These are phyloP conservation scores for Juglanconis juglandina DNA, from an alignment of 2,329 filamentous ascomycete species.

Conservation along the genomic window DNA sequence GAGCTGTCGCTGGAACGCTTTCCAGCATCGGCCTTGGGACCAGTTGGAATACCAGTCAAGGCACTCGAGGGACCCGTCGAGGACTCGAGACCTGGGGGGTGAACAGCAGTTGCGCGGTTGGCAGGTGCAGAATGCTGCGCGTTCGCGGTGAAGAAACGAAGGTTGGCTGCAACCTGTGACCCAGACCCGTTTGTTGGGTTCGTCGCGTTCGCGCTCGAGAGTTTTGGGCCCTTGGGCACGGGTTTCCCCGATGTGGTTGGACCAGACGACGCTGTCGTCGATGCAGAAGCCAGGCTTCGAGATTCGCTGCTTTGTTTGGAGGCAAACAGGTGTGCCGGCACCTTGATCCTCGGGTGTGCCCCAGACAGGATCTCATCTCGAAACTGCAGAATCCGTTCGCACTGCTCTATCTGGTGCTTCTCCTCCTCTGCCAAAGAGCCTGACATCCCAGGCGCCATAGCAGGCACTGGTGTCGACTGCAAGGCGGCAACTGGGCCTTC, in stretches of 20 bases:
- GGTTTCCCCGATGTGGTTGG: constrained; percentile 7
- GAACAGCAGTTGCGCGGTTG: constrained; percentile 10
- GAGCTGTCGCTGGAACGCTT: constrained; percentile 37
- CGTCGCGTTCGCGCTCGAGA: constrained; percentile 13
- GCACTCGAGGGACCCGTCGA: constrained; percentile 1
- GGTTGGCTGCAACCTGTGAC: constrained; percentile 26
- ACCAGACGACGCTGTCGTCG: constrained; percentile 19
- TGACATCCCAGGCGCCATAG: constrained; percentile 1
- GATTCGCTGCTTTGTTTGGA: constrained; percentile 19
- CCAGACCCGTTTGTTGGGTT: background rate
- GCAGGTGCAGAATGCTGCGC: constrained; percentile 30
- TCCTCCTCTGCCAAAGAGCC: constrained; percentile 42
- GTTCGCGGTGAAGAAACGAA: constrained; percentile 34
- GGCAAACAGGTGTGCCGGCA: constrained; percentile 40
- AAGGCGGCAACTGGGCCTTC: constrained; percentile 17
- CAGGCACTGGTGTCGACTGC: constrained; percentile 5
- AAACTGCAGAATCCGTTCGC: constrained; percentile 76
- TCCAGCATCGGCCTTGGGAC: constrained; percentile 28
- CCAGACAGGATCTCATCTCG: constrained; percentile 79
- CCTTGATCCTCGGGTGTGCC: constrained; percentile 62
- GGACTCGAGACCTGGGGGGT: constrained; percentile 21
- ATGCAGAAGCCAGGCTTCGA: constrained; percentile 22
- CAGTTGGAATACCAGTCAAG: constrained; percentile 9
- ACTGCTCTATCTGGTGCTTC: constrained; percentile 61
- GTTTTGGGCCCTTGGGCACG: constrained; percentile 15